phyloP scores from a whole-genome alignment of 164 flowering plant genomes.

The Magnolia changhungtana region DNA sequence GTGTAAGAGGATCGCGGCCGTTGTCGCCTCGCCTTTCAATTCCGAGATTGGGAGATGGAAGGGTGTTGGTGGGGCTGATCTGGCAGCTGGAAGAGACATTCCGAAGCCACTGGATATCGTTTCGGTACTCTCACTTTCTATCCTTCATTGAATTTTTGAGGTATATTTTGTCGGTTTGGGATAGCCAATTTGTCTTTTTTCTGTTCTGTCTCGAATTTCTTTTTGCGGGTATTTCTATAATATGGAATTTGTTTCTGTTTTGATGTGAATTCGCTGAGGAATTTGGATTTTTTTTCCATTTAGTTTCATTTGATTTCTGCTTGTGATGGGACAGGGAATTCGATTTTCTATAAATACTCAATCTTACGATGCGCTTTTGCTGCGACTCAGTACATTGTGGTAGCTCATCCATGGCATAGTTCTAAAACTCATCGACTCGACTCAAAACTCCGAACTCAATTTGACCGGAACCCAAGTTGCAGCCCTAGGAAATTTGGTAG shows the following conservation, averaged over 20 bases:
- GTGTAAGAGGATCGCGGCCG: slow-evolving; percentile 79
- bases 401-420: background rate
- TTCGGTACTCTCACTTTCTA: slow-evolving; percentile 46
- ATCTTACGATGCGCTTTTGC: background rate
- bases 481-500: too few species aligned
- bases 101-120: slow-evolving; percentile 88
- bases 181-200: background rate
- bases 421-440: background rate
- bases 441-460: background rate
- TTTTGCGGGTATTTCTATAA: background rate
- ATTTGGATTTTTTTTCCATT: too few species aligned
- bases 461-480: too few species aligned
- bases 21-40: slow-evolving; percentile 86
- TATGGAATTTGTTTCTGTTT: background rate
- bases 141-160: background rate
- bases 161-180: background rate
- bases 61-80: slow-evolving; percentile 18
- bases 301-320: background rate
- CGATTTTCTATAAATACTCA: background rate
- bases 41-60: slow-evolving; percentile 40
- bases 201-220: background rate
- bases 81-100: slow-evolving; percentile 52
- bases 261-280: background rate
- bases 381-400: background rate
- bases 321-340: background rate